Conservation (phyloP, 176 grass and related monocot species). For the Musa itinerans region DNA sequence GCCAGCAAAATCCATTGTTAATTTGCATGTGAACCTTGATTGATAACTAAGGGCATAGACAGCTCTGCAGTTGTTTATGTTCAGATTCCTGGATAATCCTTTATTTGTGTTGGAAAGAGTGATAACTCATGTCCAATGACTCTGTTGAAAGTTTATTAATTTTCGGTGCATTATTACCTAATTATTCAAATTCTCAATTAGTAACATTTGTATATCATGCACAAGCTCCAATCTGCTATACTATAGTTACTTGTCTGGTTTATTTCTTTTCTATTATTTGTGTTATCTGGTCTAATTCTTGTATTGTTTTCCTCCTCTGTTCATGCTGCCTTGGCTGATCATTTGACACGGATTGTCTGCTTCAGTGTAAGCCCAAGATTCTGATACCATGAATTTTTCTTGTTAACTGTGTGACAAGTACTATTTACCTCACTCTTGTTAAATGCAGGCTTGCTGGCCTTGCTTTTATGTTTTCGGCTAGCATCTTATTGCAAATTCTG, state of each 20-base stretch:
- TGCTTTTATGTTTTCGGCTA: constrained; percentile 94
- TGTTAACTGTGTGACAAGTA: neutral
- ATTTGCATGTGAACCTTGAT: neutral
- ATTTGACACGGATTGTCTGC: neutral
- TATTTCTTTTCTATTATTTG: neutral
- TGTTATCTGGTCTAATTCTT: constrained; percentile 1
- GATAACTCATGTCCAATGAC: neutral
- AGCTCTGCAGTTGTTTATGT: neutral
- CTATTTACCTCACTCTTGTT: constrained; percentile 5
- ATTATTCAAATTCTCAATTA: neutral
- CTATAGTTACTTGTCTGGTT: neutral
- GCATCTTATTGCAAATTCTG: constrained; percentile 88
- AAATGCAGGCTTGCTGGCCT: constrained; percentile 73
- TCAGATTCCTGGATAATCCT: neutral
- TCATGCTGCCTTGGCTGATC: neutral
- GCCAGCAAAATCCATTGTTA: neutral
- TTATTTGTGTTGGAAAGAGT: neutral
- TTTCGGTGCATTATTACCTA: neutral
- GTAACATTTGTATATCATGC: neutral
- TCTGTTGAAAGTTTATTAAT: neutral
- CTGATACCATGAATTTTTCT: neutral
- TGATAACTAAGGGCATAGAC: neutral
- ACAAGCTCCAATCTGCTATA: too few species aligned
- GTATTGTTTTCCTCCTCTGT: neutral
- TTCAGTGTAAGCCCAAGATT: constrained; percentile 23